Conservation (phyloP, 192 early-diverging fungal species). For the Podila minutissima region DNA sequence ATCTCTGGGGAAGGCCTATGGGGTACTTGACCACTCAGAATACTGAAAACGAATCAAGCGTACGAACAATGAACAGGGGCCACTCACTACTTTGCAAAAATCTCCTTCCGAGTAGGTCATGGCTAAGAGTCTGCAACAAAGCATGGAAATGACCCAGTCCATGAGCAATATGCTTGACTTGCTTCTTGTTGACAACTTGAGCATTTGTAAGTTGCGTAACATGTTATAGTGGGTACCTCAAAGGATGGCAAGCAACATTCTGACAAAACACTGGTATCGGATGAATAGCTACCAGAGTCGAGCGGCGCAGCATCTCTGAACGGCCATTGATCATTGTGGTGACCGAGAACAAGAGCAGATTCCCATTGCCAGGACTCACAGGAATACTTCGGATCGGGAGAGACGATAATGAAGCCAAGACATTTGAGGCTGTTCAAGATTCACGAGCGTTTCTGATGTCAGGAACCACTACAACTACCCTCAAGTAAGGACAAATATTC, state of each 20-base stretch:
- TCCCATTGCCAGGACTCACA: conserved; percentile 26
- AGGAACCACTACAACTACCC: background rate
- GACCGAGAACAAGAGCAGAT: conserved; percentile 34
- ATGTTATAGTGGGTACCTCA: background rate
- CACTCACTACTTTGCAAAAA: background rate
- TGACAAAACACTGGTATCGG: background rate
- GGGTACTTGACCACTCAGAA: conserved; percentile 3
- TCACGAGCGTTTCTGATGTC: conserved; percentile 1
- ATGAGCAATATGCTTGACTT: conserved; percentile 56
- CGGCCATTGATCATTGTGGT: conserved; percentile 21
- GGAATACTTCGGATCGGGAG: conserved; percentile 25
- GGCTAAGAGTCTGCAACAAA: conserved; percentile 45
- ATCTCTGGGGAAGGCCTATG: conserved; percentile 36
- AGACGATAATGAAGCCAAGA: conserved; percentile 7
- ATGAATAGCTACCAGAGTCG: conserved; percentile 27
- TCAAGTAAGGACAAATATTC: background rate
- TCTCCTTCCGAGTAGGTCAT: conserved; percentile 20
- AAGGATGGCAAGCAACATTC: background rate
- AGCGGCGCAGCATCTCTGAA: conserved; percentile 7
- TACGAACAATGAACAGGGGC: background rate
- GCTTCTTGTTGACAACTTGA: conserved; percentile 42
- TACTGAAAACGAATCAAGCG: background rate
- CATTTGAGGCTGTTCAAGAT: background rate
- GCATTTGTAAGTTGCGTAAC: conserved; percentile 29
- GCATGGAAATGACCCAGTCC: conserved; percentile 53